Evolutionary conservation across 768 basidiomycete genomes (phyloP).

Genomic region (Leccinellum rugosiceps): DNA sequence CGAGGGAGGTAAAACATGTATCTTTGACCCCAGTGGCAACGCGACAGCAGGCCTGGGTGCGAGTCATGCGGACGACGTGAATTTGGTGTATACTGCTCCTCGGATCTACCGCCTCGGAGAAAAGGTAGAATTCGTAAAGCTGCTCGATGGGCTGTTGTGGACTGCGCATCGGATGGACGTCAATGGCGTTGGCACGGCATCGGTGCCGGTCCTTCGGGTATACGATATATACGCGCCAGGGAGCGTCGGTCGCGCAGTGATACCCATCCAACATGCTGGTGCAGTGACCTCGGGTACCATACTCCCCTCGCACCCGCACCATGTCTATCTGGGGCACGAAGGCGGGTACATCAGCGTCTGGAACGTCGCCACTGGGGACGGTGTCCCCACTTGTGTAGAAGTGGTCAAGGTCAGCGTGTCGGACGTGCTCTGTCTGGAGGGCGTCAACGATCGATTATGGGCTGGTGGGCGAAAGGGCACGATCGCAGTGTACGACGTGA

Average conservation of each 20-base stretch:
- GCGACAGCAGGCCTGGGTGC: constrained; percentile 13
- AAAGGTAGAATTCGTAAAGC: constrained; percentile 74
- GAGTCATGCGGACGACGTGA: constrained; percentile 38
- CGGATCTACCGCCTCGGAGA: constrained; percentile 70
- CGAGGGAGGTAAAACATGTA: constrained; percentile 77
- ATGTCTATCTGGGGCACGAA: constrained; percentile 87
- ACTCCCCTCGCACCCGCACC: constrained; percentile 60
- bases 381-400: constrained; percentile 62
- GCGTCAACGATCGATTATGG: constrained; percentile 84
- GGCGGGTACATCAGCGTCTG: constrained; percentile 89
- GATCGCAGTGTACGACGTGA: constrained; percentile 79
- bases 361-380: constrained; percentile 51
- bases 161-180: constrained; percentile 60
- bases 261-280: constrained; percentile 72
- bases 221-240: constrained; percentile 73
- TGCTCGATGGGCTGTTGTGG: constrained; percentile 81
- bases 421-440: constrained; percentile 80
- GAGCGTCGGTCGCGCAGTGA: constrained; percentile 48
- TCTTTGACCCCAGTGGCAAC: constrained; percentile 54
- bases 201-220: constrained; percentile 72
- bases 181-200: constrained; percentile 39
- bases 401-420: constrained; percentile 78
- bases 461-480: constrained; percentile 79
- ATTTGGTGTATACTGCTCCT: constrained; percentile 47
- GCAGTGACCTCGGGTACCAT: constrained; percentile 80